phyloP scores from a whole-genome alignment of 495 filamentous ascomycete species.

The Tuber microsphaerosporum region DNA sequence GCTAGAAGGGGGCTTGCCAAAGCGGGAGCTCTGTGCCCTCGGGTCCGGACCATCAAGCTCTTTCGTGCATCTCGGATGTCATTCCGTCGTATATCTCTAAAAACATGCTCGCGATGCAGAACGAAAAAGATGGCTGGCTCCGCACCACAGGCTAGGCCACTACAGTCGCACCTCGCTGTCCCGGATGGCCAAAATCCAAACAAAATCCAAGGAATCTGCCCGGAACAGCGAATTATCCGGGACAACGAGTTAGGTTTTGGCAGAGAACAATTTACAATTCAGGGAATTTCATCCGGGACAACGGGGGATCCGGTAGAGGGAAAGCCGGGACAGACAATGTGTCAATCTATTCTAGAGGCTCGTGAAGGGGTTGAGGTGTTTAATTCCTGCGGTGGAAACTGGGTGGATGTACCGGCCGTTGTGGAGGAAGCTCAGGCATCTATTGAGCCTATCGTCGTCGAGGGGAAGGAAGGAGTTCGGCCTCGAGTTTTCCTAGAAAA shows the following conservation, averaged over 20 bases:
- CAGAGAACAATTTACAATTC: too few relatives aligned
- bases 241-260: too few relatives aligned
- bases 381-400: neutral
- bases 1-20: neutral
- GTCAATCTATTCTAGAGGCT: neutral
- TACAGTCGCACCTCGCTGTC: too few relatives aligned
- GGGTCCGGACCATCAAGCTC: neutral
- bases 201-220: too few relatives aligned
- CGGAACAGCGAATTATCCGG: too few relatives aligned
- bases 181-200: too few relatives aligned
- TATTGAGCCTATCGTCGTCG: neutral
- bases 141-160: too few relatives aligned
- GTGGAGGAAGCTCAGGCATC: neutral
- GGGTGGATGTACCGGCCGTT: neutral
- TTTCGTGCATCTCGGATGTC: neutral
- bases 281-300: too few relatives aligned
- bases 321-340: neutral
- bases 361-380: neutral
- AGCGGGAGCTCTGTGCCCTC: neutral
- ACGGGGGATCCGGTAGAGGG: too few relatives aligned
- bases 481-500: neutral
- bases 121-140: neutral
- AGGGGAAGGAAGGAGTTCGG: neutral
- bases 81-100: neutral
- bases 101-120: neutral